phyloP scores from a whole-genome alignment of 2,329 filamentous ascomycete species.

The Trichoderma cornu-damae region DNA sequence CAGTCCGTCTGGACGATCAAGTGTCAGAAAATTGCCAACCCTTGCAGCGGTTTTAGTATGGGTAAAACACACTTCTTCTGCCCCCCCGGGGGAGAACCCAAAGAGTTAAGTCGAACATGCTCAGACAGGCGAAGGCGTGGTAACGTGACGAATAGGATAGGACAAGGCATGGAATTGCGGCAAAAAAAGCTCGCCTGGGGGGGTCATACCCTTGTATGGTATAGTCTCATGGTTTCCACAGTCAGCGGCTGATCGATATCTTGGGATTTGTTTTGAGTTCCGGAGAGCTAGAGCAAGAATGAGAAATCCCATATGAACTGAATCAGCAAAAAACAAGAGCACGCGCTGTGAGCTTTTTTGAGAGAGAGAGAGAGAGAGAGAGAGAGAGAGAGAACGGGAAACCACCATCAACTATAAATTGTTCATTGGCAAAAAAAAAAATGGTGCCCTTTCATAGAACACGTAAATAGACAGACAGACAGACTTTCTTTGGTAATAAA shows the following conservation, averaged over 20 bases:
- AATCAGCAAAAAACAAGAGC: not conserved
- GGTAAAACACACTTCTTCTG: not conserved
- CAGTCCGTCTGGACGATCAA: slow-evolving; percentile 1
- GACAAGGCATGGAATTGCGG: not conserved
- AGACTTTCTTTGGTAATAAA: not conserved
- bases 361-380: not conserved
- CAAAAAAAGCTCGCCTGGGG: not conserved
- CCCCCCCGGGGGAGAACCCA: no score
- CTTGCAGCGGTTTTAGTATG: not conserved
- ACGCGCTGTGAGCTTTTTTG: not conserved
- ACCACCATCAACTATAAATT: not conserved
- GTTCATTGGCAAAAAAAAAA: no score
- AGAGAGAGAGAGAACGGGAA: no score
- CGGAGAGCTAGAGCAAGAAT: not conserved
- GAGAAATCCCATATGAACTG: not conserved
- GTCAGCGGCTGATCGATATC: slow-evolving; percentile 5
- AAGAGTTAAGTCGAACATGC: no score
- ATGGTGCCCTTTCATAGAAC: not conserved
- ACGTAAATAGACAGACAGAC: no score
- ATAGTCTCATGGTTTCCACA: slow-evolving; percentile 7
- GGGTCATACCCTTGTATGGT: not conserved
- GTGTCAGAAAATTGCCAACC: not conserved
- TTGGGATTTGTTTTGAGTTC: not conserved
- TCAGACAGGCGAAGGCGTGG: not conserved
- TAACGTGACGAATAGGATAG: not conserved